phyloP scores from a whole-genome alignment of 208 protist species.

The Acanthamoeba sp. region DNA sequence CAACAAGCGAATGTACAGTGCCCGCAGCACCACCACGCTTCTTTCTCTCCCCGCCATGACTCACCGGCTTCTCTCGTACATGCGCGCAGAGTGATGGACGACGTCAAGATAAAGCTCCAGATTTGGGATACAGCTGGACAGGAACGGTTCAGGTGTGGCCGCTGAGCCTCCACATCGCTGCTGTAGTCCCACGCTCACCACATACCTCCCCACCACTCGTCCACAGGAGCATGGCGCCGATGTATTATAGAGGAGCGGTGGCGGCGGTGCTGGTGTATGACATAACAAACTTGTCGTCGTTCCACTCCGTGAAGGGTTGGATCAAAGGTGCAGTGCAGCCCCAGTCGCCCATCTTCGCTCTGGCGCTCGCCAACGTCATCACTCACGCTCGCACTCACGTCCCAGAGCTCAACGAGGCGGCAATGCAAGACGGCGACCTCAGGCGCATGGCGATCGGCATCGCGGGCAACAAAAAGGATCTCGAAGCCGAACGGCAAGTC shows the following conservation, averaged over 20 bases:
- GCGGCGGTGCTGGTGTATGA: constrained; percentile 86
- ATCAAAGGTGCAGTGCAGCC: constrained; percentile 36
- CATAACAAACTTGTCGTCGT: constrained; percentile 74
- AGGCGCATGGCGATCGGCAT: constrained; percentile 33
- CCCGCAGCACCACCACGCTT: not conserved
- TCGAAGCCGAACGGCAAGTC: constrained; percentile 71
- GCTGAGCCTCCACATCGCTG: not conserved
- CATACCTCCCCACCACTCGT: not conserved
- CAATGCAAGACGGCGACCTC: constrained; percentile 4
- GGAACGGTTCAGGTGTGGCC: constrained; percentile 45
- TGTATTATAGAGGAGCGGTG: constrained; percentile 86
- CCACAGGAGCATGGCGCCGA: constrained; percentile 81
- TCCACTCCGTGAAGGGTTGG: constrained; percentile 84
- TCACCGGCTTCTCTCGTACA: not conserved
- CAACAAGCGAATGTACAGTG: constrained; percentile 60
- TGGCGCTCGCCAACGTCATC: not conserved
- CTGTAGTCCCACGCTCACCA: too few relatives aligned
- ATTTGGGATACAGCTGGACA: constrained; percentile 71
- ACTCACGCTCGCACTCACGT: not conserved
- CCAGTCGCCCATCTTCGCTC: not conserved
- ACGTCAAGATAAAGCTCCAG: constrained; percentile 57
- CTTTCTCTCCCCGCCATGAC: not conserved
- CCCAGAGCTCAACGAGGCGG: constrained; percentile 61
- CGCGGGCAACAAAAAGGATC: constrained; percentile 72
- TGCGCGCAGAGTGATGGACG: constrained; percentile 41